Conservation (phyloP, 257 asterid genomes). For the Solanum boliviense region DNA sequence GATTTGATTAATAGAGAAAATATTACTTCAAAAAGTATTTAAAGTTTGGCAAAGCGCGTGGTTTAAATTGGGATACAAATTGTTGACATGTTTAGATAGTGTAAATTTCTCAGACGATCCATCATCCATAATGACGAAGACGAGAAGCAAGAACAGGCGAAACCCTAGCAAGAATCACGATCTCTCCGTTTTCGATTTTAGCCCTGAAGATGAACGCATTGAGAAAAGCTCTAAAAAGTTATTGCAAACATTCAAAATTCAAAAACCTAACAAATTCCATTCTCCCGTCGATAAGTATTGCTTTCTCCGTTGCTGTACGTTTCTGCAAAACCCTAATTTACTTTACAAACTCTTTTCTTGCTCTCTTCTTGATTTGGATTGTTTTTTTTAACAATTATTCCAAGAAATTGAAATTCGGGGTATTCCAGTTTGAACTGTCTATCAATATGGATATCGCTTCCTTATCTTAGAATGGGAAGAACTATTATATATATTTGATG, state of each 20-base stretch:
- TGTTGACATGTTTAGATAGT: background rate
- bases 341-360: background rate
- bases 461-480: background rate
- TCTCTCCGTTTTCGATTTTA: constrained; percentile 45
- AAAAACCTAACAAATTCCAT: constrained; percentile 9
- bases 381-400: background rate
- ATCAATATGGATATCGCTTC: background rate
- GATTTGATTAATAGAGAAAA: background rate
- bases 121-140: constrained; percentile 10
- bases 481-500: background rate
- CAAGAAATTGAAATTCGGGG: background rate
- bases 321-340: background rate
- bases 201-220: constrained; percentile 22
- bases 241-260: constrained; percentile 17
- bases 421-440: background rate
- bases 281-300: constrained; percentile 35
- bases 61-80: background rate
- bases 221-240: constrained; percentile 24
- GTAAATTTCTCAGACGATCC: background rate
- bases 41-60: background rate
- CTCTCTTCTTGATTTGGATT: background rate
- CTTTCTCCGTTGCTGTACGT: constrained; percentile 50
- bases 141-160: constrained; percentile 3
- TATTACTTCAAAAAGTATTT: background rate
- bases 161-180: constrained; percentile 5